Conservation (phyloP, 441 rosid species). For the Populus hybrid region DNA sequence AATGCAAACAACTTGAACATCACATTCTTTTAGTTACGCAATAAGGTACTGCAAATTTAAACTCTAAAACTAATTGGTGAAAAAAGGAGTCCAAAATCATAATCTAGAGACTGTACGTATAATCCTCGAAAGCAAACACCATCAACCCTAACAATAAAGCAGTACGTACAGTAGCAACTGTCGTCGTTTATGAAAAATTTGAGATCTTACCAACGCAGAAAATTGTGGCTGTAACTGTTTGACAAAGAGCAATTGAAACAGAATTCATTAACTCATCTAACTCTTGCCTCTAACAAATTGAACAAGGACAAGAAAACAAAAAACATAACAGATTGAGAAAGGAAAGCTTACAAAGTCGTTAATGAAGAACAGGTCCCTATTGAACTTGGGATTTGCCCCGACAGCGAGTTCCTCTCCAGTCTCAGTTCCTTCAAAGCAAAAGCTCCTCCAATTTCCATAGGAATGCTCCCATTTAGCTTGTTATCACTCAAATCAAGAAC, state of each 20-base stretch:
- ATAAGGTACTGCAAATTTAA: neutral
- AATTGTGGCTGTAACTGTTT: neutral
- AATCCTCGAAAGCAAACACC: neutral
- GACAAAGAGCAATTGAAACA: neutral
- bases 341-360: constrained; percentile 58
- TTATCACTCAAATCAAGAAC: too few species aligned
- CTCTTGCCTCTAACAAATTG: neutral
- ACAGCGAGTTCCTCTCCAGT: constrained; percentile 57
- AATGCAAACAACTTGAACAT: neutral
- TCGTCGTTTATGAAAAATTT: neutral
- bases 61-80: neutral
- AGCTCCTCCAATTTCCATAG: too few species aligned
- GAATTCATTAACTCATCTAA: constrained; percentile 4
- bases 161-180: neutral
- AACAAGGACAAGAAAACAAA: neutral
- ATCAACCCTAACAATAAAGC: neutral
- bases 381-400: constrained; percentile 65
- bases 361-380: constrained; percentile 60
- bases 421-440: neutral
- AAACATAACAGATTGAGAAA: constrained; percentile 1
- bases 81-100: neutral
- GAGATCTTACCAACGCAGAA: neutral
- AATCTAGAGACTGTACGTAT: neutral
- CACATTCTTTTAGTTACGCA: neutral
- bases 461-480: too few species aligned